Conservation (phyloP, 2,329 filamentous ascomycete species). For the Ambrosiella cleistominuta region DNA sequence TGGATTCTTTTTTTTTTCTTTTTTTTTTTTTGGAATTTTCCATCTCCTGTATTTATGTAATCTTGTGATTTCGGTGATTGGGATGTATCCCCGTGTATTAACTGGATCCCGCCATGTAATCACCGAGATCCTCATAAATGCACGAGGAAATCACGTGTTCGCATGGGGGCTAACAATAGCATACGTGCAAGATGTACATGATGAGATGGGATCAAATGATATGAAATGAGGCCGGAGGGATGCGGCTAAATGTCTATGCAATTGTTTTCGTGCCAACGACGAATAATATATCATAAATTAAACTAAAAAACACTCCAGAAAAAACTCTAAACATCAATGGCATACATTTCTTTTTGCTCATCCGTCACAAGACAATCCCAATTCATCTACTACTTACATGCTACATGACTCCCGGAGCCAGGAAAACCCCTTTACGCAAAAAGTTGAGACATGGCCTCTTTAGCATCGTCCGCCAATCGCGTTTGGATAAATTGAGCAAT, state of each 20-base stretch:
- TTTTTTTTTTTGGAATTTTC: neutral
- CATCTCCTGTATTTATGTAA: too few species aligned
- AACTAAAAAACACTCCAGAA: neutral
- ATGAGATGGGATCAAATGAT: too few species aligned
- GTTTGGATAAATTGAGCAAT: slow-evolving; percentile 55
- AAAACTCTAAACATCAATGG: neutral
- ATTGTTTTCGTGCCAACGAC: neutral
- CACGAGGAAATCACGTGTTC: too few species aligned
- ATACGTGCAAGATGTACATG: too few species aligned
- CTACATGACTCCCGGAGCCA: neutral
- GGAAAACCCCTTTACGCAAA: neutral
- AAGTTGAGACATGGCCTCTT: slow-evolving; percentile 9
- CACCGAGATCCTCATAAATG: too few species aligned
- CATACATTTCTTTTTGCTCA: neutral
- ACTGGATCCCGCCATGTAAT: too few species aligned
- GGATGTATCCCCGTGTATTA: too few species aligned
- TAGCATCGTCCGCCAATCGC: slow-evolving; percentile 42
- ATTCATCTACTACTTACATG: neutral
- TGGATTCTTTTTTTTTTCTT: neutral
- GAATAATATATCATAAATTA: neutral
- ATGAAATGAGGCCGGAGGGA: neutral
- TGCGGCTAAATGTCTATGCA: neutral
- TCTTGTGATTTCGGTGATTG: too few species aligned
- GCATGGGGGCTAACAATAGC: too few species aligned
- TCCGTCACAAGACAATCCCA: neutral